Evolutionary conservation across 2,329 filamentous ascomycete genomes (phyloP).

Genomic region (Penicillium sp.): DNA sequence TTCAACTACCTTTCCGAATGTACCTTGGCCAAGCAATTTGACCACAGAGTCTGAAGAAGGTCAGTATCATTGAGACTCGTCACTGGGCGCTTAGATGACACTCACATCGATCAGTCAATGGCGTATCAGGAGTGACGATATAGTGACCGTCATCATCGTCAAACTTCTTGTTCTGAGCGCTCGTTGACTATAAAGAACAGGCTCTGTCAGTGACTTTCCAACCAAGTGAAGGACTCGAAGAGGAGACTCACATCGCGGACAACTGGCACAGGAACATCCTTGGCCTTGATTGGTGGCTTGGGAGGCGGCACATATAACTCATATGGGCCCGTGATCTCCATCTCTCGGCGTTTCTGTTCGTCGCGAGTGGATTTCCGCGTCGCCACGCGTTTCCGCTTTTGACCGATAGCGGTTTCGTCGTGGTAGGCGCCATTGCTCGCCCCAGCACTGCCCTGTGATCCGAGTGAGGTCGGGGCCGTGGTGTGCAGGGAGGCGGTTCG

Average conservation of each 20-base stretch:
- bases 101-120: slow-evolving; percentile 87
- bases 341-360: slow-evolving; percentile 76
- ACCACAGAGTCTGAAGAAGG: slow-evolving; percentile 72
- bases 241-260: slow-evolving; percentile 57
- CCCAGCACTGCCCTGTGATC: slow-evolving; percentile 59
- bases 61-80: slow-evolving; percentile 13
- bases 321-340: slow-evolving; percentile 69
- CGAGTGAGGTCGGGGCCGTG: slow-evolving; percentile 84
- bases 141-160: slow-evolving; percentile 98
- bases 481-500: slow-evolving; percentile 81
- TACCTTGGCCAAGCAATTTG: slow-evolving; percentile 90
- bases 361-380: slow-evolving; percentile 79
- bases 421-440: slow-evolving; percentile 62
- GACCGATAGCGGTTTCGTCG: slow-evolving; percentile 68
- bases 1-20: slow-evolving; percentile 97
- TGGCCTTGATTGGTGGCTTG: slow-evolving; percentile 85
- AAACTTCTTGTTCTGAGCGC: slow-evolving; percentile 66
- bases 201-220: slow-evolving; percentile 11
- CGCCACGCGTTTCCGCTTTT: slow-evolving; percentile 80
- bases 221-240: background rate
- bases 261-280: slow-evolving; percentile 68
- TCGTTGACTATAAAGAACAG: slow-evolving; percentile 42
- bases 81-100: slow-evolving; percentile 23
- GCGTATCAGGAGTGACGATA: slow-evolving; percentile 83
- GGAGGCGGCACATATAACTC: slow-evolving; percentile 82